Base-by-base conservation (phyloP, 2,329 filamentous ascomycete genomes). In the Ambrosiella beaveri region DNA sequence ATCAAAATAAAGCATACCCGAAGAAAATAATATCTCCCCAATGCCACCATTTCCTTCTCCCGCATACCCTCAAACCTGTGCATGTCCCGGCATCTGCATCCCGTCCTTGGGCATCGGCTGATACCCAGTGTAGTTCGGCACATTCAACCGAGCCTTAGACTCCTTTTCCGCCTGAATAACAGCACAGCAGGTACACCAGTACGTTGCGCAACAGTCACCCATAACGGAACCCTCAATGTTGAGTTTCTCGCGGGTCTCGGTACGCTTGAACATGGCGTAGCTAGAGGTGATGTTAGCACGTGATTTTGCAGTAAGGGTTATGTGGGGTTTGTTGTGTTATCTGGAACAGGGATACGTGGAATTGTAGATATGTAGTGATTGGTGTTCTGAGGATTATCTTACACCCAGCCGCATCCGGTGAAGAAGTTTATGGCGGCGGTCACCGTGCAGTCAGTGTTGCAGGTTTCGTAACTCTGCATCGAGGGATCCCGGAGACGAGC, bases 151-250 rank as follows among this genome's bases (percentile, higher is more conserved):
- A 3, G 51, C 54, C 58, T 65, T 64, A 51, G 75, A 72, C 64
- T 82, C 79, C 63, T 79, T 78, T 59, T 81, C 77, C 58, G 80
- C 73, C 69, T 82, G 79, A 62, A 80, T 71, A 59, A 80, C 66
- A 5, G 72, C 70, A 64, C 79, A 82, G 71, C 77, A 80, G 40
- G 70, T 65, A 65, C 79, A 82, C 69, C 73, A 81, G 66, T 69
- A 79, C 12, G 73, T 68, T n/a, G 68, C 65, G 63, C 74, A 75
- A 68, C 72, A 82, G 65, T 82, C 79, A 39, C 66, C 66, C 59
- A 65, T 66, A 41, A 70, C 70, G 53, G 68, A 70, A 40, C 78
- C 78, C 51, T 75, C 66, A 64, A 82, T 79, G 62, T 71, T 71
- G 67, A 76, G 79, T 45, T 69, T 71, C 57, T 76, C 68, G 54